Conservation (phyloP, 352 stramenopile genomes). For the Phytophthora meadii region DNA sequence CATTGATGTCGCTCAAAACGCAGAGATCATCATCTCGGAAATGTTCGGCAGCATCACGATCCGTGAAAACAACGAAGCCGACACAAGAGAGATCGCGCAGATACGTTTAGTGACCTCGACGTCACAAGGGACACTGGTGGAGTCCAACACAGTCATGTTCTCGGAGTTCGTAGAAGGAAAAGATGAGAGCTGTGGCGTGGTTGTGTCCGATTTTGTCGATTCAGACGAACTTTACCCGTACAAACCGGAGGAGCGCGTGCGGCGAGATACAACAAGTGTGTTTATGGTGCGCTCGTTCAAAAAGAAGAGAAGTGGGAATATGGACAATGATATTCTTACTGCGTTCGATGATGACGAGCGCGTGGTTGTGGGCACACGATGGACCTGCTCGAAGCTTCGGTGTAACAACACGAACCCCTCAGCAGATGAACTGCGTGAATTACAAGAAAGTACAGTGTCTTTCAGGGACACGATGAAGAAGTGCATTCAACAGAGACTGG, state of each 20-base stretch:
- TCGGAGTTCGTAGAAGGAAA: constrained; percentile 20
- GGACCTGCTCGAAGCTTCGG: constrained; percentile 28
- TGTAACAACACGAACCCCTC: constrained; percentile 19
- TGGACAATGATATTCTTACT: background rate
- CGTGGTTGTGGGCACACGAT: constrained; percentile 36
- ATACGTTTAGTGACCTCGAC: constrained; percentile 48
- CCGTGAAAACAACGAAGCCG: constrained; percentile 54
- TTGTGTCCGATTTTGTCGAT: constrained; percentile 41
- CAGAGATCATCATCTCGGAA: constrained; percentile 67
- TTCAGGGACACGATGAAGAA: constrained; percentile 38
- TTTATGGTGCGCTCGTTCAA: constrained; percentile 31
- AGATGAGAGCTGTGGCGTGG: constrained; percentile 14
- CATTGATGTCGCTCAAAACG: constrained; percentile 49
- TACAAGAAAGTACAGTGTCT: constrained; percentile 31
- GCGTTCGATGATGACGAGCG: constrained; percentile 13
- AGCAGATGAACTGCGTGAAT: constrained; percentile 12
- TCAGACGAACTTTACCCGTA: constrained; percentile 56
- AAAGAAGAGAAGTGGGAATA: background rate
- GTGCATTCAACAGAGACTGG: constrained; percentile 27
- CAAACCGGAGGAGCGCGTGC: constrained; percentile 32
- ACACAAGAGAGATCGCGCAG: constrained; percentile 44
- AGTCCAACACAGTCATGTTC: constrained; percentile 35
- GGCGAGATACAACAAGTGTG: constrained; percentile 40
- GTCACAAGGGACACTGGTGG: constrained; percentile 23
- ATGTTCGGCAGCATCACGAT: constrained; percentile 54